Conservation (phyloP, 495 filamentous ascomycete genomes). For the Cudoniella acicularis region DNA sequence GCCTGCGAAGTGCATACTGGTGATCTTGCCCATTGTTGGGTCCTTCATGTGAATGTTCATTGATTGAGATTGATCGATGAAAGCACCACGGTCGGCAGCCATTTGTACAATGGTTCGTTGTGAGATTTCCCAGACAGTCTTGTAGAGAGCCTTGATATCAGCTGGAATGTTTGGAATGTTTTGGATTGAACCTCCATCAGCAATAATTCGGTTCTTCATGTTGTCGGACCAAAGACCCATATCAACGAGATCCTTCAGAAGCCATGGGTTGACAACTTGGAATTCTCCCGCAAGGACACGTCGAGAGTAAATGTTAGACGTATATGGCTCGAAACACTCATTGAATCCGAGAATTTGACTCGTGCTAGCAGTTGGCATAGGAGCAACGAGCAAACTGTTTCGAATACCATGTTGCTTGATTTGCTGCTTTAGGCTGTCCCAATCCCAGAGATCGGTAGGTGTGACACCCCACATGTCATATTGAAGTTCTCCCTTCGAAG, state of each 20-base stretch:
- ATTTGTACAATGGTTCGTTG: constrained; percentile 94
- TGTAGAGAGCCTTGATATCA: constrained; percentile 96
- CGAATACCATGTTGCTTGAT: constrained; percentile 89
- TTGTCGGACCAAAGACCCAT: constrained; percentile 98
- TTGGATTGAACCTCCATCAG: constrained; percentile 92
- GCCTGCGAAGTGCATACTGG: constrained; percentile 97
- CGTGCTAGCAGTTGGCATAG: constrained; percentile 96
- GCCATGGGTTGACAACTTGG: constrained; percentile 99
- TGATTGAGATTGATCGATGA: constrained; percentile 97
- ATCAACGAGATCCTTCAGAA: constrained; percentile 96
- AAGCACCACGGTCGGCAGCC: constrained; percentile 96
- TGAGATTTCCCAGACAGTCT: constrained; percentile 99
- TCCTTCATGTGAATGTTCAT: constrained; percentile 99
- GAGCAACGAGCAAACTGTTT: constrained; percentile 91
- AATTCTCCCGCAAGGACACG: constrained; percentile 98
- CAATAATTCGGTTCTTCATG: constrained; percentile 99
- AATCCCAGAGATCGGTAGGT: constrained; percentile 94
- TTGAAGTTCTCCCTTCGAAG: constrained; percentile 92
- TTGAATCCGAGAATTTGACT: constrained; percentile 98
- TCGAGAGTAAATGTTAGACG: constrained; percentile 98
- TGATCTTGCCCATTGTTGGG: constrained; percentile 99
- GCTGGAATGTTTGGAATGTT: constrained; percentile 93
- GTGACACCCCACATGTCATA: constrained; percentile 98
- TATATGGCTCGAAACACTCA: constrained; percentile 99
- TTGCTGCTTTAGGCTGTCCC: constrained; percentile 80